Evolutionary conservation across 257 asterid genomes (phyloP).

Genomic region (Forsythia suspensa): DNA sequence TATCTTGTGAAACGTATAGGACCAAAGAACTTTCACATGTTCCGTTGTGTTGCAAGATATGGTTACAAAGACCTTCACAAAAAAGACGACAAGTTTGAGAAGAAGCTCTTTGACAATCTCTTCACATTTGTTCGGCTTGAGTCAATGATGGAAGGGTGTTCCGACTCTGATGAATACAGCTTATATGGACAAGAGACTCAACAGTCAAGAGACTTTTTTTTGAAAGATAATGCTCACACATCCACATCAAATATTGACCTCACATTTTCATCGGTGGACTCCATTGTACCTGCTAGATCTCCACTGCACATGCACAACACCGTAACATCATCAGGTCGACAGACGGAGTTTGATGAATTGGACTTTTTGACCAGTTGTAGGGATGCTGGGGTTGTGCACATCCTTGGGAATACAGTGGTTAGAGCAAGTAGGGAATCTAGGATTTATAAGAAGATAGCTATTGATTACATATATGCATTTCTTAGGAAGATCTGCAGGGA

Average conservation of each 20-base stretch:
- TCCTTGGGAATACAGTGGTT: too few species aligned
- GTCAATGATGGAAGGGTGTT: slow-evolving; percentile 22
- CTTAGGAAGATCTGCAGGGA: too few species aligned
- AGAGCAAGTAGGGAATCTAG: too few species aligned
- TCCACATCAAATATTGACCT: slow-evolving; percentile 8
- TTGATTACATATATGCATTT: too few species aligned
- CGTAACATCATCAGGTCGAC: too few species aligned
- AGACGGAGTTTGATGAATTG: too few species aligned
- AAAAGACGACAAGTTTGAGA: slow-evolving; percentile 25
- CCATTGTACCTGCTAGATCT: slow-evolving; percentile 24
- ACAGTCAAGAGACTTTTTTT: slow-evolving; percentile 18
- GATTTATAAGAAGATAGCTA: too few species aligned
- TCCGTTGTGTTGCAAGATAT: slow-evolving; percentile 57
- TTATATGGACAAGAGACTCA: slow-evolving; percentile 25
- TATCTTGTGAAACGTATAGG: slow-evolving; percentile 56
- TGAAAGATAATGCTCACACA: slow-evolving; percentile 17
- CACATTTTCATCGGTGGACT: slow-evolving; percentile 19
- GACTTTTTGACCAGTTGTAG: too few species aligned
- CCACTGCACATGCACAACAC: slow-evolving; percentile 13
- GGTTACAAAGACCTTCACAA: slow-evolving; percentile 62
- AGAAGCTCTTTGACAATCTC: slow-evolving; percentile 23
- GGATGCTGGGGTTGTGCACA: too few species aligned
- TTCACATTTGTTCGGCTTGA: slow-evolving; percentile 28
- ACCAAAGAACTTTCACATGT: slow-evolving; percentile 64
- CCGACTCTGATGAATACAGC: slow-evolving; percentile 27